Evolutionary conservation across 768 basidiomycete species (phyloP).

Genomic region (Tremella yokohamensis): DNA sequence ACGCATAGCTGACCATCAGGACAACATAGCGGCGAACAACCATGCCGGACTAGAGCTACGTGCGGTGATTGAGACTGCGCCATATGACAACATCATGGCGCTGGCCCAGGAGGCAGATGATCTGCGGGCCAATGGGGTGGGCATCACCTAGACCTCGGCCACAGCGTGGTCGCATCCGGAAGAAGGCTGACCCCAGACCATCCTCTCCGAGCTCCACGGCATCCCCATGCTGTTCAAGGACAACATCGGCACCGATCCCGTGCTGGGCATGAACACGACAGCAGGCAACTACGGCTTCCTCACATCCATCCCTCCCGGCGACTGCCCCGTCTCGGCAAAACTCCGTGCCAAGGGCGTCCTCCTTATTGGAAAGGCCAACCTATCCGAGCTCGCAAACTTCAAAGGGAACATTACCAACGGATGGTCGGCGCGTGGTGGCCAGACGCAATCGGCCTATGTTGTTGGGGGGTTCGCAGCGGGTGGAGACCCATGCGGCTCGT

Average conservation of each 20-base stretch:
- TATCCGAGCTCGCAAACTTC: constrained; percentile 33
- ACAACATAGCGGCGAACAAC: constrained; percentile 39
- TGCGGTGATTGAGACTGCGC: constrained; percentile 41
- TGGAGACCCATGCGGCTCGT: constrained; percentile 37
- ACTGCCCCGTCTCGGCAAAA: constrained; percentile 23
- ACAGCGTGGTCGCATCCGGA: too few relatives aligned
- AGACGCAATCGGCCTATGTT: constrained; percentile 37
- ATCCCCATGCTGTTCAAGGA: constrained; percentile 46
- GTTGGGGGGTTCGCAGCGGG: constrained; percentile 32
- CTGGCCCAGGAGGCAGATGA: constrained; percentile 37
- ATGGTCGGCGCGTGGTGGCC: constrained; percentile 39
- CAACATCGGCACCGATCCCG: constrained; percentile 38
- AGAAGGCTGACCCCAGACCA: not conserved
- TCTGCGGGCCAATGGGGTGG: constrained; percentile 17
- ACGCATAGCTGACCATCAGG: constrained; percentile 12
- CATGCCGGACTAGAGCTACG: constrained; percentile 30
- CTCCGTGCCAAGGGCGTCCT: constrained; percentile 21
- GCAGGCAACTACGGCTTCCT: constrained; percentile 35
- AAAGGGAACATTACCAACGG: constrained; percentile 32
- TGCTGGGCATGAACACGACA: constrained; percentile 42
- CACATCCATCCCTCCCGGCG: constrained; percentile 22
- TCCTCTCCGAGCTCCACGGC: constrained; percentile 32
- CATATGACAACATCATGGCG: constrained; percentile 23
- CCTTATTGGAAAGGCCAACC: constrained; percentile 40
- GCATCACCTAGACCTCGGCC: not conserved